phyloP scores from a whole-genome alignment of 805 yeast genomes.

The Pichia deserticola region DNA sequence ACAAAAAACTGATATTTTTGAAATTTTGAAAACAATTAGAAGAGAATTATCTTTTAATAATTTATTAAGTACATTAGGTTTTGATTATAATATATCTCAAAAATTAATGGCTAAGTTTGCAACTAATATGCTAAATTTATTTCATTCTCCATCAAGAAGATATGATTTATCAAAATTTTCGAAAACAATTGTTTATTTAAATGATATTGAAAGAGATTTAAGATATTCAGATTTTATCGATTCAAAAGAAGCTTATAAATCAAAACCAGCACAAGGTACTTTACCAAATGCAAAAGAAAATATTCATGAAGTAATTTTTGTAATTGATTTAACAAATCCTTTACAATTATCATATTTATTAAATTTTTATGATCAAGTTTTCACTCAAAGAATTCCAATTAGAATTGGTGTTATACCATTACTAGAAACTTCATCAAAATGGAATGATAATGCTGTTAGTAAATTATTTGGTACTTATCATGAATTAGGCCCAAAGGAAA shows the following conservation, averaged over 20 bases:
- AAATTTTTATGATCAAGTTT: slow-evolving; percentile 40
- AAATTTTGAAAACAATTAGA: slow-evolving; percentile 33
- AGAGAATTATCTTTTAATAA: slow-evolving; percentile 25
- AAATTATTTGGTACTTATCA: slow-evolving; percentile 19
- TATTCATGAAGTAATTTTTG: slow-evolving; percentile 67
- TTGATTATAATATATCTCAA: slow-evolving; percentile 28
- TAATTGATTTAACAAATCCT: slow-evolving; percentile 48
- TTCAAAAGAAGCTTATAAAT: slow-evolving; percentile 41
- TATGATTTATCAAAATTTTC: slow-evolving; percentile 16
- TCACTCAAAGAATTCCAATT: slow-evolving; percentile 61
- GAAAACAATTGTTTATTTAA: slow-evolving; percentile 56
- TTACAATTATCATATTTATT: slow-evolving; percentile 44
- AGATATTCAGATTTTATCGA: slow-evolving; percentile 41
- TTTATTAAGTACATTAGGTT: slow-evolving; percentile 25
- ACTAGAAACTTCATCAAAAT: slow-evolving; percentile 17
- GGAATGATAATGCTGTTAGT: slow-evolving; percentile 17
- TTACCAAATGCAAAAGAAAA: slow-evolving; percentile 68
- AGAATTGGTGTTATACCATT: slow-evolving; percentile 81
- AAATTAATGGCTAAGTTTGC: slow-evolving; percentile 36
- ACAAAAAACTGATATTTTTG: slow-evolving; percentile 36
- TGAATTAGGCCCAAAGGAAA: slow-evolving; percentile 16
- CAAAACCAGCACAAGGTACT: slow-evolving; percentile 42
- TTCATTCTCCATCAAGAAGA: slow-evolving; percentile 15
- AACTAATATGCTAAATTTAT: slow-evolving; percentile 5
- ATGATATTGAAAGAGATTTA: slow-evolving; percentile 62